Conservation (phyloP, 768 basidiomycete genomes). For the Pisolithus marmoratus region DNA sequence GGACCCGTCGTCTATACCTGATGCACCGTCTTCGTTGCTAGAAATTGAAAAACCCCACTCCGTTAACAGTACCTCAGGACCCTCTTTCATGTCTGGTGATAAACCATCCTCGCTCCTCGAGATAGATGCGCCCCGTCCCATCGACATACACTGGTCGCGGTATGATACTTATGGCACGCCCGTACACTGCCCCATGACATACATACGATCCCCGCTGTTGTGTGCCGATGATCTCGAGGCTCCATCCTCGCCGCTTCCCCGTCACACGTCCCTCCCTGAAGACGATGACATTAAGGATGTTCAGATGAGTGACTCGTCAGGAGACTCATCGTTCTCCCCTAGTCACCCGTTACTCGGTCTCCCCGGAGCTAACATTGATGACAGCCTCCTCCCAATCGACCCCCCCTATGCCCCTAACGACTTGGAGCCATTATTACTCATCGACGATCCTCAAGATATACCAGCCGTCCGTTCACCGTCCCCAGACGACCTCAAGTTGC, state of each 20-base stretch:
- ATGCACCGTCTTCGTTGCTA: constrained; percentile 20
- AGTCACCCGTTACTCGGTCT: constrained; percentile 29
- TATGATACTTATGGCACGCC: constrained; percentile 12
- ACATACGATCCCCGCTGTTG: constrained; percentile 18
- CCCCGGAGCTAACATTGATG: constrained; percentile 39
- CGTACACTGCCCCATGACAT: constrained; percentile 6
- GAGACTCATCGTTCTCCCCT: constrained; percentile 12
- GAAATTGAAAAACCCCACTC: constrained; percentile 14
- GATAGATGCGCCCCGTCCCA: constrained; percentile 13
- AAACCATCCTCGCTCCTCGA: constrained; percentile 21
- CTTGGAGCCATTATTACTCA: constrained; percentile 34
- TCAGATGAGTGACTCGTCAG: constrained; percentile 13
- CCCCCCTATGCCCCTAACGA: neutral
- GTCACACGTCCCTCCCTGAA: constrained; percentile 26
- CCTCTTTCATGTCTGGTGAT: constrained; percentile 9
- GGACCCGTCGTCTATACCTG: neutral
- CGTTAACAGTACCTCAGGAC: constrained; percentile 8
- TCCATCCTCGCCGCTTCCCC: constrained; percentile 29
- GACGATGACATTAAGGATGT: constrained; percentile 22
- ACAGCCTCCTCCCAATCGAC: constrained; percentile 32
- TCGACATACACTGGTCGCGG: constrained; percentile 19
- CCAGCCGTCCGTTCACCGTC: constrained; percentile 38
- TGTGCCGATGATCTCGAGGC: constrained; percentile 14
- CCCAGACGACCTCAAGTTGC: constrained; percentile 36
- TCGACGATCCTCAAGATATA: constrained; percentile 36